A percentile compares a stretch with the other conserved stretches of the same genome.
Evolutionary conservation across 2,329 filamentous ascomycete species (phyloP).

Genomic region (Ophiostoma montium): DNA sequence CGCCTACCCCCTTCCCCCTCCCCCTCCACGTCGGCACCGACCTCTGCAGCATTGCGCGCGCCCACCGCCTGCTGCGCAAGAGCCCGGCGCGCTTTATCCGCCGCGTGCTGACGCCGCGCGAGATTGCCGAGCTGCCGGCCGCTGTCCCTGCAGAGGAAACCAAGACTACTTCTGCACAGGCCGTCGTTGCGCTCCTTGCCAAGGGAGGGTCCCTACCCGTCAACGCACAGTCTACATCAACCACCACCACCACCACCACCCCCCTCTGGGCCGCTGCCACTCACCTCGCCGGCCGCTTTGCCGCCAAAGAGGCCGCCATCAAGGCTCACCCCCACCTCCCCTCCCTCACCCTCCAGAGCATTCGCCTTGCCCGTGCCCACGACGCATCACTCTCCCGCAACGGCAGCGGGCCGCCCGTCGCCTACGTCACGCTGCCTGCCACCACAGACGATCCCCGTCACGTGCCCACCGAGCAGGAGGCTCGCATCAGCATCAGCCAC

Average conservation of each 20-base stretch:
- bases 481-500: constrained; percentile 70
- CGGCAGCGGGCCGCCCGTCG: constrained; percentile 27
- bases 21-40: constrained; percentile 59
- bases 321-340: constrained; percentile 50
- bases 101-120: constrained; percentile 31
- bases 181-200: constrained; percentile 6
- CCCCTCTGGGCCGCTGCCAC: constrained; percentile 24
- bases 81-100: constrained; percentile 30
- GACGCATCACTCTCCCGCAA: constrained; percentile 3
- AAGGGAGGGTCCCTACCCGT: background rate
- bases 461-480: constrained; percentile 35
- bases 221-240: background rate
- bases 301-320: constrained; percentile 61
- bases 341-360: constrained; percentile 45
- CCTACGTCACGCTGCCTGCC: constrained; percentile 21
- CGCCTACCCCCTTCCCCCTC: background rate
- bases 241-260: background rate
- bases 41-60: constrained; percentile 56
- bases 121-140: constrained; percentile 14
- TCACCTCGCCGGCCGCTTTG: constrained; percentile 38
- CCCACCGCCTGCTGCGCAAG: constrained; percentile 38
- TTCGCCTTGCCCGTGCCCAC: constrained; percentile 26
- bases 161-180: background rate
- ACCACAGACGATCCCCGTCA: background rate
- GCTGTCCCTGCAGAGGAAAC: background rate